Conservation (phyloP, 2,329 filamentous ascomycete genomes). For the Monosporascus sp. region DNA sequence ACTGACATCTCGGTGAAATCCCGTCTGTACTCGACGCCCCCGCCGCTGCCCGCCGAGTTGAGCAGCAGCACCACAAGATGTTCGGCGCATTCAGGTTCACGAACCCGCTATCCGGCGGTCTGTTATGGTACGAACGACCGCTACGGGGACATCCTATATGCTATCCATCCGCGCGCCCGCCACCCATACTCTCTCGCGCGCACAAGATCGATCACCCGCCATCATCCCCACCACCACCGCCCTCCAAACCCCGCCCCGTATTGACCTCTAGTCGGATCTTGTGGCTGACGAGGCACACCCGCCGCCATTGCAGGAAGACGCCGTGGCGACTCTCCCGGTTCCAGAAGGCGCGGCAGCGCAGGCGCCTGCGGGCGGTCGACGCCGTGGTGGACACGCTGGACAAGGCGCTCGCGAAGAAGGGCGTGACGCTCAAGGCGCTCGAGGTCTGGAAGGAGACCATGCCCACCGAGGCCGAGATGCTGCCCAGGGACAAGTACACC, state of each 20-base stretch:
- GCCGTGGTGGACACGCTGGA: conserved; percentile 79
- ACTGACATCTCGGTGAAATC: too few species aligned
- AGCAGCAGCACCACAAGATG: conserved; percentile 48
- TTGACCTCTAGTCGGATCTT: neutral
- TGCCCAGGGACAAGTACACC: conserved; percentile 94
- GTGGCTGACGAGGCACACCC: too few species aligned
- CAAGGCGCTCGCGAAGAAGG: conserved; percentile 68
- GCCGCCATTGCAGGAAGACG: conserved; percentile 62
- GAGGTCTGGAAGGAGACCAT: conserved; percentile 93
- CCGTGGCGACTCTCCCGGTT: conserved; percentile 91
- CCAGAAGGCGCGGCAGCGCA: conserved; percentile 83
- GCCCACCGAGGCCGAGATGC: conserved; percentile 93
- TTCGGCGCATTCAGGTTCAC: conserved; percentile 80
- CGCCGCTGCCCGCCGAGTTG: conserved; percentile 2
- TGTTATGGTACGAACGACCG: conserved; percentile 62
- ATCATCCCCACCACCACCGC: neutral
- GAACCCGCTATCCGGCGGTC: conserved; percentile 69
- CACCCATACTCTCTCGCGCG: neutral
- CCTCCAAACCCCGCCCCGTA: neutral
- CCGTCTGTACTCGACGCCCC: neutral
- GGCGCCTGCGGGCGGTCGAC: conserved; percentile 80
- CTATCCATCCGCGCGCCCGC: neutral
- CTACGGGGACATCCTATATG: neutral
- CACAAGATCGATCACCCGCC: neutral
- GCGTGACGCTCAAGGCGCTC: conserved; percentile 68